Evolutionary conservation across 2,329 filamentous ascomycete species (phyloP).

Genomic region (Ceratocystis eucalypticola): DNA sequence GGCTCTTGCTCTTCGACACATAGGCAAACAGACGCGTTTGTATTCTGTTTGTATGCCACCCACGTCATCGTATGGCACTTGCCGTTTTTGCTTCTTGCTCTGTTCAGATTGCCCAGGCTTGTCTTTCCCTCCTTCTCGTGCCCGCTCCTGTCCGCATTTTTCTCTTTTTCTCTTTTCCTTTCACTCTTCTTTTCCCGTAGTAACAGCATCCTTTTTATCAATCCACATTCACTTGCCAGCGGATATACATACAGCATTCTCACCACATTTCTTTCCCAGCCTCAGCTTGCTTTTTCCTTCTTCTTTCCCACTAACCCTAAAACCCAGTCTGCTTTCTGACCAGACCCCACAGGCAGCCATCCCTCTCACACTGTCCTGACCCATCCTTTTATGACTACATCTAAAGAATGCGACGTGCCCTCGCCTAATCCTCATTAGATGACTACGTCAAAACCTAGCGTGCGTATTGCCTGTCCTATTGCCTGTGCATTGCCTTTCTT

Average conservation of each 20-base stretch:
- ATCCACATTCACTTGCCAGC: not conserved
- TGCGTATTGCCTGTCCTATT: not conserved
- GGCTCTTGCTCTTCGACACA: not conserved
- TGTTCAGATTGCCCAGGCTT: not conserved
- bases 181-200: not conserved
- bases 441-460: not conserved
- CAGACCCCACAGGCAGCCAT: not conserved
- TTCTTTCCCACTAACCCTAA: not conserved
- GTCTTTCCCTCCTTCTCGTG: not conserved
- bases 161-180: not conserved
- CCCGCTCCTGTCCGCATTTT: not conserved
- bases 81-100: not conserved
- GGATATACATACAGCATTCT: not conserved
- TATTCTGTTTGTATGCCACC: not conserved
- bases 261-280: not conserved
- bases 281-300: not conserved
- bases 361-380: not conserved
- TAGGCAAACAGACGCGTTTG: not conserved
- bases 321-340: not conserved
- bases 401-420: conserved; percentile 4
- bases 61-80: not conserved
- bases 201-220: not conserved
- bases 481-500: not conserved
- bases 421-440: conserved; percentile 13
- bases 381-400: not conserved